Base-by-base conservation (phyloP, 2,329 filamentous ascomycete species). In the Hypoxylon sp. region DNA sequence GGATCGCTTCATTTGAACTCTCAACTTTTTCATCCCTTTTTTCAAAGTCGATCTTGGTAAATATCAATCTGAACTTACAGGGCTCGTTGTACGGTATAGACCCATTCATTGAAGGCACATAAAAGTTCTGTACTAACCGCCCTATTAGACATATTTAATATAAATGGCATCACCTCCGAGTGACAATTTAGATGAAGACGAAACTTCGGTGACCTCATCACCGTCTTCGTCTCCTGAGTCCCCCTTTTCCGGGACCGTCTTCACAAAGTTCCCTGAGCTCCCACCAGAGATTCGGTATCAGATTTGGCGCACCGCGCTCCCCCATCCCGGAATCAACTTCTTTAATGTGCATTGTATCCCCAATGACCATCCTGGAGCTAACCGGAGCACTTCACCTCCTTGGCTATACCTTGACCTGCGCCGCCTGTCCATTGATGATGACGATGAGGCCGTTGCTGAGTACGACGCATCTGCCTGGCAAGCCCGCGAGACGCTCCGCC, bases 261-360 rank as follows among this genome's bases (percentile, higher is more conserved):
- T 78, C 66, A 50, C 71, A 1, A 64, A 35, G 8, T 78, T 79
- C 67, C 22, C 39, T 8, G 31, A 65, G 8, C 73, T 79, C 6
- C 77, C 77, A 0, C 70, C 77, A 1, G 77, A 79, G 56, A 66
- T 79, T 24, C 75, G 78, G 1, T 70, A 74, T 29, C 65, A 75
- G 31, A 77, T 78, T 52, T 79, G 74, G 71, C 71, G 55, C 0
- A 48, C 67, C 17, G 76, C 76, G 11, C 50, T 78, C 3, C 74
- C 75, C 0, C 56, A 59, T 1, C 72, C 75, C 1, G 76, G 75
- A 26, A 74, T 79, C 58, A 79, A 78, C 69, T 78, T 78, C 70
- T 79, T 79, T 74, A 79, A 79, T 68, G 68, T 78, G 1, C 78
- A 79, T 66, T 69, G 61, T 59, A 75, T 78, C 65, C 78, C 78